Percentiles rank a stretch among this genome's conserved stretches.
Conservation (phyloP, 306 rosid genomes). For the Aeschynomene evenia region DNA sequence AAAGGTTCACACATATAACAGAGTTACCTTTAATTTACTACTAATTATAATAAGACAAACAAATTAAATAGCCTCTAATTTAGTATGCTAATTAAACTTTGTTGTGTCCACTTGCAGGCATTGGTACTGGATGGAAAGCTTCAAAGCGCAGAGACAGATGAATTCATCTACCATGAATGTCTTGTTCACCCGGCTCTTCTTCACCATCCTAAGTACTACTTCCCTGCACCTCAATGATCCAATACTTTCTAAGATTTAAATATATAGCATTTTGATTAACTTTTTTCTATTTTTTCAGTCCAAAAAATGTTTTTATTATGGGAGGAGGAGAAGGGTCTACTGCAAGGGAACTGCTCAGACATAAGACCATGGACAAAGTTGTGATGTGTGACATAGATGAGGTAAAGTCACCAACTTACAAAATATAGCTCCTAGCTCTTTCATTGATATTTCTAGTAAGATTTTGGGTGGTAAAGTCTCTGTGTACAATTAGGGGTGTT, state of each 20-base stretch:
- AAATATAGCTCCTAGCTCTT: background rate
- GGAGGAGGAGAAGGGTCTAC: slow-evolving; percentile 99
- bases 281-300: slow-evolving; percentile 40
- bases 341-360: slow-evolving; percentile 91
- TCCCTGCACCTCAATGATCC: background rate
- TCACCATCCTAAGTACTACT: slow-evolving; percentile 71
- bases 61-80: background rate
- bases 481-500: too few species aligned
- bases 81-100: background rate
- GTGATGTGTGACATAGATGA: slow-evolving; percentile 97
- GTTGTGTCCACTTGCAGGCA: slow-evolving; percentile 48
- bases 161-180: slow-evolving; percentile 94
- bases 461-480: too few species aligned
- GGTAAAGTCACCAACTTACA: slow-evolving; percentile 36
- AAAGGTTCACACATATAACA: slow-evolving; percentile 50
- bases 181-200: slow-evolving; percentile 95
- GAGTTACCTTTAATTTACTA: background rate
- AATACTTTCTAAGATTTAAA: background rate
- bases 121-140: slow-evolving; percentile 96
- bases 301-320: slow-evolving; percentile 81
- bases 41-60: background rate
- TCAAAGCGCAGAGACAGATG: slow-evolving; percentile 97
- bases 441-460: background rate
- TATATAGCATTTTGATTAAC: background rate
- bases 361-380: slow-evolving; percentile 77